Evolutionary conservation across 805 yeast genomes (phyloP), one percentile per base, ranked within the genome.

Genomic region (Osmozyma mogii): DNA sequence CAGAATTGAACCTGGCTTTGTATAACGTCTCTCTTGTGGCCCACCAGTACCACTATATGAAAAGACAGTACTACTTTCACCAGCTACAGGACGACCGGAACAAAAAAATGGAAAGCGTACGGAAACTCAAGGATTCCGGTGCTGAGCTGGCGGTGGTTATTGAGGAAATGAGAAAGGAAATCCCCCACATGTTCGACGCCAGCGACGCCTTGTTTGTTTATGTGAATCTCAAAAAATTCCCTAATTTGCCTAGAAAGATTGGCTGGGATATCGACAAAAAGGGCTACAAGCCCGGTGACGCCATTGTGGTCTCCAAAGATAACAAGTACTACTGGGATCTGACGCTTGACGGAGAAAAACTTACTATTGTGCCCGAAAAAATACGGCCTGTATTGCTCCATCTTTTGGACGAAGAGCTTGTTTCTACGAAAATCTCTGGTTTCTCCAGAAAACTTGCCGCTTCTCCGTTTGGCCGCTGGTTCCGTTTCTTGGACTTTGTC

Each of bases 201-300:
- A 52, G 58, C 41, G 56, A 65, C 29, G 58, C 66, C 22, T 37
- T 70, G 25, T 49, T 71, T 32, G 61, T 73, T 0, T 77, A 63
- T 40, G 38, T 78, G 9, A 84, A 81, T 44, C 39, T 74, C 12
- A 47, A 64, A 2, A 54, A 60, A 12, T 44, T 56, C 24, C 44
- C 47, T 1, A 40, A 50, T 4, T 40, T 63, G 8, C 47, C 64
- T 4, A 25, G 42, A 3, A 24, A 37, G 9, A 27, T 31, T 7
- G 63, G 59, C 3, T 67, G 75, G 71, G 54, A 57, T 9, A 47
- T 58, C 17, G 47, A 60, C 22, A 38, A 52, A 2, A 41, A 47
- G n/a, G 31, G 44, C 0, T 65, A 57, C 37, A 36, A 50, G 7
- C 47, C 55, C 2, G 89, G 88, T 5, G 84, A 80, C 47, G 58